These are phyloP conservation scores for Mitragyna speciosa DNA, from an alignment of 257 asterid genomes.

Conservation along the genomic window DNA sequence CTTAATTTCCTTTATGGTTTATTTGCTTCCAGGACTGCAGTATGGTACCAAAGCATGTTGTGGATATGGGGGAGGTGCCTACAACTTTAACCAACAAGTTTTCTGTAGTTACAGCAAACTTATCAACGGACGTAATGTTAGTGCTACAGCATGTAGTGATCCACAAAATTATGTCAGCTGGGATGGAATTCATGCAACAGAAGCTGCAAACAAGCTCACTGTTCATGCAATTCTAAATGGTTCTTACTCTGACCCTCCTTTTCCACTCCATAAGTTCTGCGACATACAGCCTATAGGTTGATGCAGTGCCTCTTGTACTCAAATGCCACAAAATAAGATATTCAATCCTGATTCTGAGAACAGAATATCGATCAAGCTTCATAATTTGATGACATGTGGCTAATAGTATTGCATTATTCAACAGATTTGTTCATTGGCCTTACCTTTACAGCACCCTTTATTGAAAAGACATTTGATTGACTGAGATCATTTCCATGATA, in stretches of 20 bases:
- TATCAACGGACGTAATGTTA: constrained; percentile 41
- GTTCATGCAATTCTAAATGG: constrained; percentile 55
- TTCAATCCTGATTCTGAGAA: not conserved
- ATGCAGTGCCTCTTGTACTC: not conserved
- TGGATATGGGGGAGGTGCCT: constrained; percentile 70
- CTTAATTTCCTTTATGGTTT: not conserved
- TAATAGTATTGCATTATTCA: not conserved
- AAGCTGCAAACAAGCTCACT: constrained; percentile 71
- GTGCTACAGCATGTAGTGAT: constrained; percentile 56
- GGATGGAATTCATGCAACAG: constrained; percentile 82
- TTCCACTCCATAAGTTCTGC: constrained; percentile 47
- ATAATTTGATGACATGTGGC: not conserved
- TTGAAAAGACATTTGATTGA: not conserved
- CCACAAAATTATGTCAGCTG: constrained; percentile 70
- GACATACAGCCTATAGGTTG: constrained; percentile 51
- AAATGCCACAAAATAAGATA: not conserved
- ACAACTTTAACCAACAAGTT: constrained; percentile 51
- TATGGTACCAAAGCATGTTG: constrained; percentile 79
- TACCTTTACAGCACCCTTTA: not conserved
- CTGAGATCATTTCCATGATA: not conserved
- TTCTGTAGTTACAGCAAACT: constrained; percentile 49
- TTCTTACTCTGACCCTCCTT: constrained; percentile 53
- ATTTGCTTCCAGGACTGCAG: constrained; percentile 43
- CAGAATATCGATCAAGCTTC: not conserved
- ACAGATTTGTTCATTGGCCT: not conserved